Conservation (phyloP, 768 basidiomycete species). For the Russula griseocarnosa region DNA sequence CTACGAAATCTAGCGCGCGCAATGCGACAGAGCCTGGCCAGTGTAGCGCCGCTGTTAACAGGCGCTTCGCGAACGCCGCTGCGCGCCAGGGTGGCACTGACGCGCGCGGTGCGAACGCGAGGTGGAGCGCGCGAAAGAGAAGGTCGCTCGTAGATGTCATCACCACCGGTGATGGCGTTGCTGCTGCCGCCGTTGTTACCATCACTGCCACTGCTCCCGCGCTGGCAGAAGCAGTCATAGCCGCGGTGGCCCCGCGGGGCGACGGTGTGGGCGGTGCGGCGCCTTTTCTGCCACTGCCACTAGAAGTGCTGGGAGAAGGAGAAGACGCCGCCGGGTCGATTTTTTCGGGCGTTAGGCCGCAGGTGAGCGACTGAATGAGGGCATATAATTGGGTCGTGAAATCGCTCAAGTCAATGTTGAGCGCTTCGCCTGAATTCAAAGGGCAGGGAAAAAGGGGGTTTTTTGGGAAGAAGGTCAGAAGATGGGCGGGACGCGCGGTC, state of each 20-base stretch:
- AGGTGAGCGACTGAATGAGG: conserved; percentile 62
- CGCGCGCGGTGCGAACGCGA: conserved; percentile 74
- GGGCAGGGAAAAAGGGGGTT: conserved; percentile 11
- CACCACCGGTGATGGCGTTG: too few relatives aligned
- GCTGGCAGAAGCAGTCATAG: conserved; percentile 26
- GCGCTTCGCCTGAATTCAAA: conserved; percentile 74
- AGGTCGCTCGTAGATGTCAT: conserved; percentile 54
- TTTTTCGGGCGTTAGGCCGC: conserved; percentile 55
- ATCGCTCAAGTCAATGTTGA: conserved; percentile 91
- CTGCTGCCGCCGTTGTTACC: too few relatives aligned
- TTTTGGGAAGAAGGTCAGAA: not conserved
- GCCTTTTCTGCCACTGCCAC: not conserved
- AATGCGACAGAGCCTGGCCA: conserved; percentile 68
- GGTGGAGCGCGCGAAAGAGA: conserved; percentile 79
- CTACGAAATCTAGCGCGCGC: conserved; percentile 71
- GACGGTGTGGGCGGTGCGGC: conserved; percentile 27
- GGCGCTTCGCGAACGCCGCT: conserved; percentile 92
- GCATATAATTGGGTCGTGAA: conserved; percentile 83
- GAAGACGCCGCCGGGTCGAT: conserved; percentile 53
- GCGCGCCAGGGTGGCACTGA: conserved; percentile 68
- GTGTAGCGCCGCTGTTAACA: conserved; percentile 73
- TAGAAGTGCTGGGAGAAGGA: conserved; percentile 8
- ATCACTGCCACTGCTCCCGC: not conserved
- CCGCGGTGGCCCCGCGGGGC: conserved; percentile 10
- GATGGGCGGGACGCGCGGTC: conserved; percentile 14